Base-by-base conservation (phyloP, 2,329 filamentous ascomycete genomes). In the Amesomyces nigricolor region DNA sequence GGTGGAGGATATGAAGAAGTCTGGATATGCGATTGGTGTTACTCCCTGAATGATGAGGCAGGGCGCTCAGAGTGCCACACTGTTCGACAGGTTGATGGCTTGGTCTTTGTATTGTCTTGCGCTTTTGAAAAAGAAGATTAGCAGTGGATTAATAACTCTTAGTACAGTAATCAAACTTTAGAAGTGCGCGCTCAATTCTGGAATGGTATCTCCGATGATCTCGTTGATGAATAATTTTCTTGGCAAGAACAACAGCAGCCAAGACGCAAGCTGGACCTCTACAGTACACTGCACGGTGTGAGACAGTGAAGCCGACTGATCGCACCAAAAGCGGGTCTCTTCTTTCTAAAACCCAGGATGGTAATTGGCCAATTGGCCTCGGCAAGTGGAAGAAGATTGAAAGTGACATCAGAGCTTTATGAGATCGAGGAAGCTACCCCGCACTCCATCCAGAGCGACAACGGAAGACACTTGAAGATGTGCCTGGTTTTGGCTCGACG, bases 11-110 rank as follows among this genome's bases (percentile, higher is more conserved):
- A 57, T 61, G 45, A 57, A 42, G 40, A 59, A 55, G 54, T 62
- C 62, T 26, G 65, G 64, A 2, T 62, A 60, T 16, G 46, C 38
- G 7, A 57, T 65, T 40, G 55, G 46, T 22, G 51, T 5, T 57
- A 35, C 44, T 38, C 17, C 37, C 11, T 17, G 49, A 32, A 45
- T 5, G n/a, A 29, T 30, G 38, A 29, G 13, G 30, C n/a, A 22
- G 10, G 10, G 1, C 29, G 11, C n/a, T 30, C 8, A 9, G 14
- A 17, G 39, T 9, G 32, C 11, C 32, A 10, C 32, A 10, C 32
- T 4, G 32, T 35, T 35, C 9, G 32, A 13, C 11, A 35, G 11
- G 8, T 35, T 35, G 32, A 35, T 7, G 8, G 32, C 11, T 13
- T 35, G 32, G 11, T 35, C 11, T 9, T 35, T 35, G 9, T 13